Evolutionary conservation across 129 eudicot species (phyloP).

Genomic region (Arctium minus): DNA sequence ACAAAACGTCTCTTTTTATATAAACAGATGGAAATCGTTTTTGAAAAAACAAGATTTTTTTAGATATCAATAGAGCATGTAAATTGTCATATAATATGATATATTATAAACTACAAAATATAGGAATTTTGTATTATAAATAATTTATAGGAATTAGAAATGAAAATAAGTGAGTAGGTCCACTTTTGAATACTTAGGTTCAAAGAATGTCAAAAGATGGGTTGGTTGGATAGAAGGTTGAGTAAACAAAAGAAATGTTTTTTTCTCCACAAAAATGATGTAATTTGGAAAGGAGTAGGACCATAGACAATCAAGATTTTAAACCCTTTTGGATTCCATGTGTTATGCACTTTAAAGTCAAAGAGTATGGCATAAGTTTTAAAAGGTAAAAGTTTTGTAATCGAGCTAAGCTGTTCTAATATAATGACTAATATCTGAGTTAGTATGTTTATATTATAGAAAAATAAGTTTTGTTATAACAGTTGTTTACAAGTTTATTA

Average conservation of each 20-base stretch:
- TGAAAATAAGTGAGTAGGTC: slow-evolving; percentile 8
- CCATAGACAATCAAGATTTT: slow-evolving; percentile 7
- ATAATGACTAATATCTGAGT: neutral
- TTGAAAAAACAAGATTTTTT: neutral
- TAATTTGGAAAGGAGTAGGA: slow-evolving; percentile 16
- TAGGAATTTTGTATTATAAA: neutral
- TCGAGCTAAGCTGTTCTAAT: neutral
- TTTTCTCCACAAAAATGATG: neutral
- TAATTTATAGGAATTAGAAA: neutral
- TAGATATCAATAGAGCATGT: neutral
- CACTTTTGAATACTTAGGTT: slow-evolving; percentile 13
- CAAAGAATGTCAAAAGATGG: slow-evolving; percentile 13
- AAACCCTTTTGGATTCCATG: slow-evolving; percentile 20
- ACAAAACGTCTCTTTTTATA: neutral
- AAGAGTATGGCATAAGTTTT: neutral
- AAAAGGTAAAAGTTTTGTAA: neutral
- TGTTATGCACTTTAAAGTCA: slow-evolving; percentile 10
- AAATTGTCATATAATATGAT: neutral
- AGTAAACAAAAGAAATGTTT: neutral
- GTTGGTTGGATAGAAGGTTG: slow-evolving; percentile 17
- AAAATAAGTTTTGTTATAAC: neutral
- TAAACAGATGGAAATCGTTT: neutral
- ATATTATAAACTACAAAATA: neutral
- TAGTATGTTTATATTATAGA: neutral
- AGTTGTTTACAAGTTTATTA: neutral